phyloP scores from a whole-genome alignment of 208 protist species.

The Plasmodiophora brassicae region DNA sequence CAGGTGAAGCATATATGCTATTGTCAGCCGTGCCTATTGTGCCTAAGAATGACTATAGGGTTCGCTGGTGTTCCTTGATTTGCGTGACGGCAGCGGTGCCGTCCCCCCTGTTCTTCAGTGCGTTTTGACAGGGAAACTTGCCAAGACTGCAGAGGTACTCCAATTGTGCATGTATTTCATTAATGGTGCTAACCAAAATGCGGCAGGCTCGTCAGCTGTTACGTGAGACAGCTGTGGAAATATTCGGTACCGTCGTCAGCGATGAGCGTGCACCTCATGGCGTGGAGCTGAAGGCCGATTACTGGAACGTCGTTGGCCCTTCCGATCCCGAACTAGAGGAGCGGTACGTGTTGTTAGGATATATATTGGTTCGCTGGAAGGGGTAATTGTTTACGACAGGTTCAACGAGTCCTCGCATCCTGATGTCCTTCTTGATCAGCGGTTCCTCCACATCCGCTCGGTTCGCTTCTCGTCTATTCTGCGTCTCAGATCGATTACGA shows the following conservation, averaged over 20 bases:
- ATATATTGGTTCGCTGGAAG: neutral
- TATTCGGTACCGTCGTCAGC: constrained; percentile 62
- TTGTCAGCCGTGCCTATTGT: neutral
- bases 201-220: constrained; percentile 65
- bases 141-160: too few species aligned
- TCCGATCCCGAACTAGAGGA: constrained; percentile 61
- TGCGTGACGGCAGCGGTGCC: constrained; percentile 89
- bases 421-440: constrained; percentile 32
- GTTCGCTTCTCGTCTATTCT: neutral
- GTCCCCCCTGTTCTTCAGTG: constrained; percentile 85
- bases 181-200: too few species aligned
- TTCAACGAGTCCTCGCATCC: neutral
- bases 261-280: constrained; percentile 58
- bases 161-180: too few species aligned
- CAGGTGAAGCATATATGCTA: constrained; percentile 71
- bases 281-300: constrained; percentile 67
- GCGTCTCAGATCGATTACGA: constrained; percentile 72
- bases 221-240: constrained; percentile 73
- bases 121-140: neutral
- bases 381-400: neutral
- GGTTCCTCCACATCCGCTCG: neutral
- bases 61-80: constrained; percentile 83
- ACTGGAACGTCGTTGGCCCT: constrained; percentile 64
- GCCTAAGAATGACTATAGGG: neutral
- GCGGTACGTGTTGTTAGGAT: constrained; percentile 71